These are phyloP conservation scores for Podochytrium sp. DNA, from an alignment of 192 early-diverging fungal species.

Conservation along the genomic window DNA sequence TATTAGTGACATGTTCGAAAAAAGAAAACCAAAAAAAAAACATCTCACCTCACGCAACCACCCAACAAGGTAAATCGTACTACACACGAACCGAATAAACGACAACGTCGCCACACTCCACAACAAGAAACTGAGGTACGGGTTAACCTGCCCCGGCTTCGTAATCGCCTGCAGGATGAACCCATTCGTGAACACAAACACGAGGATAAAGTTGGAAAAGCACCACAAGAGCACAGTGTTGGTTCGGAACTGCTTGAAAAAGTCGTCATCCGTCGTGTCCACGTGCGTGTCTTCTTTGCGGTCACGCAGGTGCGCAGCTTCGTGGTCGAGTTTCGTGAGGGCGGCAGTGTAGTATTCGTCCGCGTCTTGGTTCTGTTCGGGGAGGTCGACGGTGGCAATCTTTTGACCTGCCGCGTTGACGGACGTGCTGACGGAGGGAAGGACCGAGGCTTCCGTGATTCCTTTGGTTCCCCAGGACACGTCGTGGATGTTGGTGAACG, in stretches of 20 bases:
- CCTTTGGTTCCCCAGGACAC: conserved; percentile 75
- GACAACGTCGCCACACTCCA: conserved; percentile 48
- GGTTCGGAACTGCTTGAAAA: conserved; percentile 56
- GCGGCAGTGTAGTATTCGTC: conserved; percentile 76
- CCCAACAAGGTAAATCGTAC: conserved; percentile 8
- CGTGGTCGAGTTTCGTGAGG: conserved; percentile 60
- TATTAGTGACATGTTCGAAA: no score
- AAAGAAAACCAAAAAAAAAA: no score
- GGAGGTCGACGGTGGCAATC: conserved; percentile 72
- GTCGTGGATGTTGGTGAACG: conserved; percentile 69
- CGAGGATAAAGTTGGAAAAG: conserved; percentile 32
- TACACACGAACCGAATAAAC: conserved; percentile 34
- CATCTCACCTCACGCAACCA: no score
- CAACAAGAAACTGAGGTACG: conserved; percentile 52
- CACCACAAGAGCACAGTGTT: conserved; percentile 51
- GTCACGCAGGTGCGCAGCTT: conserved; percentile 34
- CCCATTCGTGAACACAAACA: conserved; percentile 42
- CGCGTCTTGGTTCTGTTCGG: conserved; percentile 71
- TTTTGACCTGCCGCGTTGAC: conserved; percentile 66
- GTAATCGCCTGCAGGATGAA: conserved; percentile 21
- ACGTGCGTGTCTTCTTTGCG: conserved; percentile 56
- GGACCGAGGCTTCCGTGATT: conserved; percentile 55
- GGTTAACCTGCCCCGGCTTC: conserved; percentile 32
- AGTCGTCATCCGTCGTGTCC: conserved; percentile 46
- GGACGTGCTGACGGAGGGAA: conserved; percentile 69